phyloP scores from a whole-genome alignment of 148 eudicot genomes.

The Hydrangea macrophylla region DNA sequence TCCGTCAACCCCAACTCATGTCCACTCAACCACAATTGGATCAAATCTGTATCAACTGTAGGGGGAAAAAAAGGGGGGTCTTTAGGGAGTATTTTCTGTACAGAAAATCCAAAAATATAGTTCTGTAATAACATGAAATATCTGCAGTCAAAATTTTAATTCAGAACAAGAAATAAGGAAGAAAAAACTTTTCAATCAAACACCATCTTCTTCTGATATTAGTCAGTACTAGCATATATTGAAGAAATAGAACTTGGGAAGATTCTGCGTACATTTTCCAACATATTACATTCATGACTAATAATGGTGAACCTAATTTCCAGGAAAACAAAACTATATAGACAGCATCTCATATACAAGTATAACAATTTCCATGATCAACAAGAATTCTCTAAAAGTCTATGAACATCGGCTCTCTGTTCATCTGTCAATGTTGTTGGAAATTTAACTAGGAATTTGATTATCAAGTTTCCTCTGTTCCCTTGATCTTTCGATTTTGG shows the following conservation, averaged over 20 bases:
- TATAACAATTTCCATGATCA: constrained; percentile 7
- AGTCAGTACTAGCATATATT: background rate
- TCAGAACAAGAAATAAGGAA: too few species aligned
- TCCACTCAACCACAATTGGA: too few species aligned
- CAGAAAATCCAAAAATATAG: too few species aligned
- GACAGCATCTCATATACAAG: background rate
- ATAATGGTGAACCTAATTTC: background rate
- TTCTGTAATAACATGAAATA: too few species aligned
- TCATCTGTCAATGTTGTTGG: constrained; percentile 36
- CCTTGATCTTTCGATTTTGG: constrained; percentile 38
- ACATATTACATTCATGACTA: background rate
- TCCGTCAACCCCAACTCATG: too few species aligned
- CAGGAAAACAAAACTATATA: constrained; percentile 2
- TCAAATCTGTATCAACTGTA: too few species aligned
- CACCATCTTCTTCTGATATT: background rate
- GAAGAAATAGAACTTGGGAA: too few species aligned
- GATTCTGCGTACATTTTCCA: too few species aligned
- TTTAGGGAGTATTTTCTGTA: too few species aligned
- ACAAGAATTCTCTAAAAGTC: constrained; percentile 30
- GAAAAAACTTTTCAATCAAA: background rate
- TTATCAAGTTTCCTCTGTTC: constrained; percentile 45
- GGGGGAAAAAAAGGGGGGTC: too few species aligned
- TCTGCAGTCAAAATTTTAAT: too few species aligned
- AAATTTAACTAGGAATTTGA: constrained; percentile 44
- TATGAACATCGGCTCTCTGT: constrained; percentile 33